Conservation (phyloP, 495 filamentous ascomycete species). For the Oleoguttula mirabilis region DNA sequence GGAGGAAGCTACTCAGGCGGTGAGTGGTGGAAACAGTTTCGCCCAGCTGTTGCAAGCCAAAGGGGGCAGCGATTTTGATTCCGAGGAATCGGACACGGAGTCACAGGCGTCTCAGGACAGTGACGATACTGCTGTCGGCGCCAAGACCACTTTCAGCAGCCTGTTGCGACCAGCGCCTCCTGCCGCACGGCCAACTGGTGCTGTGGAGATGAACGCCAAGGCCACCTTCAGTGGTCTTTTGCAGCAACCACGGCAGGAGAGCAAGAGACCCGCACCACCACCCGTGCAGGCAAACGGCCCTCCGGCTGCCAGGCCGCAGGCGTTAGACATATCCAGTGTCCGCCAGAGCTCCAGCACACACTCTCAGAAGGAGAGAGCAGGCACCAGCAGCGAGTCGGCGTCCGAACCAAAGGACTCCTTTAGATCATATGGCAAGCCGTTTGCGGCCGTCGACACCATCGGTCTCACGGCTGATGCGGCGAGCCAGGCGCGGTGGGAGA, state of each 20-base stretch:
- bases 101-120: background rate
- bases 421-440: slow-evolving; percentile 1
- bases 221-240: no score
- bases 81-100: background rate
- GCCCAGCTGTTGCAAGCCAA: background rate
- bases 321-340: no score
- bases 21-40: background rate
- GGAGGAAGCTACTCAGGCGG: background rate
- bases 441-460: slow-evolving; percentile 4
- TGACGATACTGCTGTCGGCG: background rate
- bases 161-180: no score
- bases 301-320: background rate
- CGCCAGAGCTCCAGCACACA: no score
- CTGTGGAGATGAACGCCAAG: no score
- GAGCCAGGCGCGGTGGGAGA: slow-evolving; percentile 6
- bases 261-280: no score
- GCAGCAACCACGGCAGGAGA: no score
- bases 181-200: no score
- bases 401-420: no score
- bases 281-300: no score
- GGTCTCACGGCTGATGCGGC: slow-evolving; percentile 4
- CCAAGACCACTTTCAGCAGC: background rate
- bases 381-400: background rate
- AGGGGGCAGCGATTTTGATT: background rate
- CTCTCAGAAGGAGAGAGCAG: no score